Conservation (phyloP, 1,284 basidiomycete species). For the Papiliotrema nemorosa region DNA sequence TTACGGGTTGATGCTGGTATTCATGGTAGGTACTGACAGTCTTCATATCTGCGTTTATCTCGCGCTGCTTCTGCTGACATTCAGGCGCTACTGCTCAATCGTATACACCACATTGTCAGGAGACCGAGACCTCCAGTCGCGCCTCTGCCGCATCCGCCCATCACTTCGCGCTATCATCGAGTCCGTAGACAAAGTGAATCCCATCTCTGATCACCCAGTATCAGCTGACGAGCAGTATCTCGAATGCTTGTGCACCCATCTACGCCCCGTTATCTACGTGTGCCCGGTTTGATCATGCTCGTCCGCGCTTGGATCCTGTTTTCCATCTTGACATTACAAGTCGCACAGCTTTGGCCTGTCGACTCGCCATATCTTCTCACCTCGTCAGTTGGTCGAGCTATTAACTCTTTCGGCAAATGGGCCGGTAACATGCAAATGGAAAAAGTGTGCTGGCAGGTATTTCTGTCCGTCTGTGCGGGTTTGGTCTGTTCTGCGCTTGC, state of each 20-base stretch:
- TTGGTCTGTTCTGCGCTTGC: slow-evolving; percentile 38
- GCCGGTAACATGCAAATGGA: slow-evolving; percentile 40
- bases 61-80: too few species aligned
- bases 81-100: slow-evolving; percentile 44
- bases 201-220: too few species aligned
- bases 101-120: slow-evolving; percentile 45
- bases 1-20: slow-evolving; percentile 40
- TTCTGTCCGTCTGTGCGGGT: slow-evolving; percentile 40
- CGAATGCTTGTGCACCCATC: slow-evolving; percentile 26
- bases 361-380: slow-evolving; percentile 1
- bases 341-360: slow-evolving; percentile 35
- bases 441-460: slow-evolving; percentile 45
- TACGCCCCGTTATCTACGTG: slow-evolving; percentile 30
- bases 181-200: slow-evolving; percentile 6
- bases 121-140: slow-evolving; percentile 32
- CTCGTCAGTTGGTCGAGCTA: slow-evolving; percentile 5
- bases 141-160: slow-evolving; percentile 24
- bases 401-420: slow-evolving; percentile 27
- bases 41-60: too few species aligned
- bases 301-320: slow-evolving; percentile 39
- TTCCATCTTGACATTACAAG: slow-evolving; percentile 38
- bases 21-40: slow-evolving; percentile 44
- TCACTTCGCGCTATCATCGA: slow-evolving; percentile 12
- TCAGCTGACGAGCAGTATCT: slow-evolving; percentile 6
- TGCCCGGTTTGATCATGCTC: slow-evolving; percentile 39